Conservation (phyloP, 2,329 filamentous ascomycete species). For the Pseudohalonectria lignicola region DNA sequence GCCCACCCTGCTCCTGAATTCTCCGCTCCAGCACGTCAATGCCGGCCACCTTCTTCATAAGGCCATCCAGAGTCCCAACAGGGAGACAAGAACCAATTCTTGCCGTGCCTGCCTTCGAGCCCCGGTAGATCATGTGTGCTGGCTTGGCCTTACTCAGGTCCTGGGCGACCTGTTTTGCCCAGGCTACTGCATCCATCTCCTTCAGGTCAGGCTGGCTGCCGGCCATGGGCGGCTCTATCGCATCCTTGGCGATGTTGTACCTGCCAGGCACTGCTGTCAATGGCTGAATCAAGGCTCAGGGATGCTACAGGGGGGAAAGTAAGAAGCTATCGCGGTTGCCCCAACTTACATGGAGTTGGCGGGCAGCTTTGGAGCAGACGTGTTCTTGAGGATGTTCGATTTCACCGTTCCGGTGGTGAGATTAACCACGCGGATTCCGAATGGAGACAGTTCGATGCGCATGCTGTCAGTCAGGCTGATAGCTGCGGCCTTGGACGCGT, state of each 20-base stretch:
- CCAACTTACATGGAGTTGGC: constrained; percentile 18
- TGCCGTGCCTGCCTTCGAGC: constrained; percentile 13
- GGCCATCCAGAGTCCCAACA: no score
- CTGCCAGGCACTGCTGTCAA: no score
- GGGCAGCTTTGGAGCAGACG: constrained; percentile 12
- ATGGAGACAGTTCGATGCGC: constrained; percentile 17
- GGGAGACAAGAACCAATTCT: no score
- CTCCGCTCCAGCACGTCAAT: no score
- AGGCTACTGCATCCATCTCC: constrained; percentile 14
- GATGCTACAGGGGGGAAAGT: no score
- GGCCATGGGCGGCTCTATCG: constrained; percentile 15
- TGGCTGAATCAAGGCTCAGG: no score
- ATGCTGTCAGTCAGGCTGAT: constrained; percentile 12
- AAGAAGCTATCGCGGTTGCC: no score
- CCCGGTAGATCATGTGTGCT: constrained; percentile 16
- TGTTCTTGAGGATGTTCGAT: constrained; percentile 12
- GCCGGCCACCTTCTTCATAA: no score
- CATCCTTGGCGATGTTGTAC: constrained; percentile 12
- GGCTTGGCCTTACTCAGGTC: constrained; percentile 14
- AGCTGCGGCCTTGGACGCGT: constrained; percentile 18
- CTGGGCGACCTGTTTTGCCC: constrained; percentile 14
- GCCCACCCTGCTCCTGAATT: no score
- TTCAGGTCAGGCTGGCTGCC: constrained; percentile 10
- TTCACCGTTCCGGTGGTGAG: constrained; percentile 17
- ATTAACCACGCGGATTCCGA: constrained; percentile 19